Conservation (phyloP, 1,284 basidiomycete genomes). For the Garcileccinum viscosum region DNA sequence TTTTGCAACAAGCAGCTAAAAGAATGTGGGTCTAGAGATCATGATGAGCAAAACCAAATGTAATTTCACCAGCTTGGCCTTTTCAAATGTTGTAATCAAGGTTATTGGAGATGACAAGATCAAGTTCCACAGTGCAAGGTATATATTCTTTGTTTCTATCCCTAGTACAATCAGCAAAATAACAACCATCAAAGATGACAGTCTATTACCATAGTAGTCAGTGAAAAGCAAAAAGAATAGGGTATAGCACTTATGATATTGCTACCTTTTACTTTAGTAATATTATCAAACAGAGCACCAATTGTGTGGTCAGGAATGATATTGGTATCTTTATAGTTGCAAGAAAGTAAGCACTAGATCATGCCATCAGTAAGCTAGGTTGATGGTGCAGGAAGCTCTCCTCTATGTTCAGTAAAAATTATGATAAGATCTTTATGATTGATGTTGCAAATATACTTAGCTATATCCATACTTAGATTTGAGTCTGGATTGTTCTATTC, state of each 20-base stretch:
- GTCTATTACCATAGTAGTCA: slow-evolving; percentile 35
- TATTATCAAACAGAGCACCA: slow-evolving; percentile 55
- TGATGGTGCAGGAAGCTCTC: slow-evolving; percentile 59
- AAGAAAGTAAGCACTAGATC: slow-evolving; percentile 63
- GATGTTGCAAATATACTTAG: too few species aligned
- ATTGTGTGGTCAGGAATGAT: slow-evolving; percentile 62
- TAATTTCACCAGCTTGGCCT: slow-evolving; percentile 34
- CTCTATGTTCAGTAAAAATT: slow-evolving; percentile 69
- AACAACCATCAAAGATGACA: slow-evolving; percentile 66
- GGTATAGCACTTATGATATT: slow-evolving; percentile 48
- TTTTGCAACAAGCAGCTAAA: slow-evolving; percentile 58
- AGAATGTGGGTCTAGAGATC: slow-evolving; percentile 51
- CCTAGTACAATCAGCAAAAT: slow-evolving; percentile 49
- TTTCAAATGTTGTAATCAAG: slow-evolving; percentile 57
- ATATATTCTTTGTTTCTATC: slow-evolving; percentile 42
- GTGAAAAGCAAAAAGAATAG: not conserved
- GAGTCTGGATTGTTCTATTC: too few species aligned
- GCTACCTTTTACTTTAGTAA: slow-evolving; percentile 59
- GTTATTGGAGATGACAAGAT: slow-evolving; percentile 53
- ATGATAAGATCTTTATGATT: slow-evolving; percentile 62
- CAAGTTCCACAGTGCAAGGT: slow-evolving; percentile 50
- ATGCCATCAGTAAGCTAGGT: slow-evolving; percentile 42
- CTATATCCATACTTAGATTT: too few species aligned
- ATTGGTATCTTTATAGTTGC: slow-evolving; percentile 56
- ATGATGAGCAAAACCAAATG: slow-evolving; percentile 50